Percentiles rank a stretch among this genome's conserved stretches.
These are phyloP conservation scores for Leccinum angustisporum DNA, from an alignment of 1,284 basidiomycete species.

Conservation along the genomic window DNA sequence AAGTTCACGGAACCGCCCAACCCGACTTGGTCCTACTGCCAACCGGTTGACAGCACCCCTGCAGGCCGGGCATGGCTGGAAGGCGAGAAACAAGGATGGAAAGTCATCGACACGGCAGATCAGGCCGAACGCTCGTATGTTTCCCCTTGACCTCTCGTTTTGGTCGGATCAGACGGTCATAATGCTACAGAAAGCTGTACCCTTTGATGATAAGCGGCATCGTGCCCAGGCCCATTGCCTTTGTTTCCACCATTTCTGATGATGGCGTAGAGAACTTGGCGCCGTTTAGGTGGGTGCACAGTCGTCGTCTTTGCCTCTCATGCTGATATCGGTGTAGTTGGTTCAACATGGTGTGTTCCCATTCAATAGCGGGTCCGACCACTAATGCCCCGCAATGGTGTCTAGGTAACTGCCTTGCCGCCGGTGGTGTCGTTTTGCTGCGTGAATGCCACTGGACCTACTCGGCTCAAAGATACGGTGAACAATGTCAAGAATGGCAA, in stretches of 20 bases:
- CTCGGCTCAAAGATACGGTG: constrained; percentile 53
- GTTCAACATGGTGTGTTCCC: constrained; percentile 44
- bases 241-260: constrained; percentile 58
- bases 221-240: constrained; percentile 66
- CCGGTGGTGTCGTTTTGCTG: constrained; percentile 59
- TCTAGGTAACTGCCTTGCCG: constrained; percentile 49
- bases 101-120: constrained; percentile 49
- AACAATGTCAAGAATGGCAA: constrained; percentile 59
- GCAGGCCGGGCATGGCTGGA: constrained; percentile 51
- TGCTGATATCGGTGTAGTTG: constrained; percentile 31
- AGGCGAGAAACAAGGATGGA: constrained; percentile 56
- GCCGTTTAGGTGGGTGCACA: constrained; percentile 46
- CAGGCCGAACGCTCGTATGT: constrained; percentile 44
- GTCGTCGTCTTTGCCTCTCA: constrained; percentile 1
- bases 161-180: background rate
- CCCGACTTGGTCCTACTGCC: constrained; percentile 58
- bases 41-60: constrained; percentile 48
- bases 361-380: background rate
- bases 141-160: background rate
- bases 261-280: constrained; percentile 60
- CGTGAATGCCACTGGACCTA: constrained; percentile 23
- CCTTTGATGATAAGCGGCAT: constrained; percentile 59
- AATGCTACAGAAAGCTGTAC: constrained; percentile 35
- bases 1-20: constrained; percentile 51
- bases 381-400: background rate